Evolutionary conservation across 257 asterid genomes (phyloP).

Genomic region (Capsicum pubescens): DNA sequence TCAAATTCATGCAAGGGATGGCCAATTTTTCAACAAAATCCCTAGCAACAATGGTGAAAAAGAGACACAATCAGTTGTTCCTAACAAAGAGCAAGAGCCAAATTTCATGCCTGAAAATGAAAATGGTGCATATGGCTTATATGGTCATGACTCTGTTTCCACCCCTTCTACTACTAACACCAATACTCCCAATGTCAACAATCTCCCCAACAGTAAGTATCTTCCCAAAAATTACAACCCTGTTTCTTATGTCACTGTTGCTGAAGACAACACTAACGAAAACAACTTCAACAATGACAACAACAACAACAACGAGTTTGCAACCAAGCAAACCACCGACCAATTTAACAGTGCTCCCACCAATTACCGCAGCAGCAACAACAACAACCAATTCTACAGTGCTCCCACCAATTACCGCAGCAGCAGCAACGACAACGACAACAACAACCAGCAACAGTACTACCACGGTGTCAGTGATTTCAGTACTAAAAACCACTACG

Average conservation of each 20-base stretch:
- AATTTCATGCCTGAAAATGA: slow-evolving; percentile 62
- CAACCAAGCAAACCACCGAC: neutral
- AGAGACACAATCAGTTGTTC: slow-evolving; percentile 23
- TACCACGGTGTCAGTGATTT: slow-evolving; percentile 22
- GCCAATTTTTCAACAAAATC: slow-evolving; percentile 80
- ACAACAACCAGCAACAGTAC: slow-evolving; percentile 32
- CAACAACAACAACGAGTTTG: neutral
- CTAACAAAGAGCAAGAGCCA: slow-evolving; percentile 53
- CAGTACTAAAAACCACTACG: slow-evolving; percentile 32
- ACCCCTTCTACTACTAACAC: slow-evolving; percentile 28
- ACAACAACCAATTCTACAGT: slow-evolving; percentile 20
- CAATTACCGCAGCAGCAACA: neutral
- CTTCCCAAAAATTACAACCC: slow-evolving; percentile 89
- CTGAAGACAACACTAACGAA: slow-evolving; percentile 41
- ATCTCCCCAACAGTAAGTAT: slow-evolving; percentile 47
- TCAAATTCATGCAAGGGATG: slow-evolving; percentile 69
- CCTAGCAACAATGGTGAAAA: slow-evolving; percentile 43
- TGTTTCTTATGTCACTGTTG: slow-evolving; percentile 63
- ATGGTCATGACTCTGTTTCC: slow-evolving; percentile 71
- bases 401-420: neutral
- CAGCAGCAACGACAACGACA: slow-evolving; percentile 25
- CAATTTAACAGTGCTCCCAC: slow-evolving; percentile 13
- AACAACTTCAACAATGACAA: neutral
- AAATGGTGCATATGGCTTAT: slow-evolving; percentile 69
- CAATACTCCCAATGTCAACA: slow-evolving; percentile 30